Evolutionary conservation across 148 eudicot genomes (phyloP).

Genomic region (Drosera capensis): DNA sequence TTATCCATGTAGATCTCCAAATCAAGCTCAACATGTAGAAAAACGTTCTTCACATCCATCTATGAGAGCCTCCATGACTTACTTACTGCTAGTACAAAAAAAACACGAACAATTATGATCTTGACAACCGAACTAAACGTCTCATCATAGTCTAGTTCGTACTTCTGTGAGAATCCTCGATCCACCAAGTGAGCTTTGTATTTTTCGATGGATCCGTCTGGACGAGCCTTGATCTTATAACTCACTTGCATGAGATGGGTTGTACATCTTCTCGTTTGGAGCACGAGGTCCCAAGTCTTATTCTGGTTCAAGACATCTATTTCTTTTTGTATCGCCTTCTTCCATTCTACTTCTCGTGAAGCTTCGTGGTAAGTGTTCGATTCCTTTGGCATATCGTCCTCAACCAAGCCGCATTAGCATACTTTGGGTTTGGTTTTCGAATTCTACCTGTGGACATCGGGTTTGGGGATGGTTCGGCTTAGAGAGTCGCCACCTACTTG

Average conservation of each 20-base stretch:
- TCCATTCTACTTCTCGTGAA: not conserved
- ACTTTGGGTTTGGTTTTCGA: not conserved
- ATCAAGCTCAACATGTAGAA: not conserved
- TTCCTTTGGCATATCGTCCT: not conserved
- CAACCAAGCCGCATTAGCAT: not conserved
- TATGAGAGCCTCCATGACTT: not conserved
- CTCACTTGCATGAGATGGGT: not conserved
- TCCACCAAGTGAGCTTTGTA: not conserved
- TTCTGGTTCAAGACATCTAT: not conserved
- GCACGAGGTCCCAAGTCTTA: not conserved
- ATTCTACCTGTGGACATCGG: too few relatives aligned
- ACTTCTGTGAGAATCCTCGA: not conserved
- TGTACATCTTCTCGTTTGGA: not conserved
- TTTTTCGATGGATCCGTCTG: not conserved
- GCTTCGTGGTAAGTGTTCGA: not conserved
- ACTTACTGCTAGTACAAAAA: not conserved
- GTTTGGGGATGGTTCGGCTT: too few relatives aligned
- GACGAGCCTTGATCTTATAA: not conserved
- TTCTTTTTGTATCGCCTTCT: not conserved
- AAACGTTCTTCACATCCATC: not conserved
- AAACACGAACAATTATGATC: not conserved
- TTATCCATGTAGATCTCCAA: not conserved
- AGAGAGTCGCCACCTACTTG: too few relatives aligned
- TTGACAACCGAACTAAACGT: not conserved
- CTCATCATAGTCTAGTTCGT: not conserved